Evolutionary conservation across 2,329 filamentous ascomycete species (phyloP).

Genomic region (Lizonia empirigonia): DNA sequence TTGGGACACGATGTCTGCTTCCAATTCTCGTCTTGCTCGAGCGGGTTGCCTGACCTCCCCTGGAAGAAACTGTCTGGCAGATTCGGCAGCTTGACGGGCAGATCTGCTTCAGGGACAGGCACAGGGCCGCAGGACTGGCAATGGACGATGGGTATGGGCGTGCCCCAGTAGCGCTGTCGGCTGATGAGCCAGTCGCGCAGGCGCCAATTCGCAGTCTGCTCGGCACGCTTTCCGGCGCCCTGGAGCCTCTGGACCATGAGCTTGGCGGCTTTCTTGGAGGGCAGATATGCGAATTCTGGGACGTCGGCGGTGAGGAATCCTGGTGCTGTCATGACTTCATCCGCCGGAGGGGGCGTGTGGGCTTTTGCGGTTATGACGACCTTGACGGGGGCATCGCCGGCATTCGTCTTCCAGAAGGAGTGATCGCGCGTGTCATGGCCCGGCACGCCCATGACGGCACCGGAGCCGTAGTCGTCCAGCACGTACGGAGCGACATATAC

Average conservation of each 20-base stretch:
- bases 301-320: conserved; percentile 72
- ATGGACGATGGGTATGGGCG: conserved; percentile 87
- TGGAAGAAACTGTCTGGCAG: conserved; percentile 71
- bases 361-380: conserved; percentile 55
- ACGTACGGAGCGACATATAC: conserved; percentile 87
- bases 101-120: conserved; percentile 74
- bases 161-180: conserved; percentile 90
- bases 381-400: conserved; percentile 63
- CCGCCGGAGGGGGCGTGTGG: conserved; percentile 15
- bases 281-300: conserved; percentile 67
- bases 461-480: conserved; percentile 81
- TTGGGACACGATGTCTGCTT: conserved; percentile 76
- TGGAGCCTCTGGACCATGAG: conserved; percentile 62
- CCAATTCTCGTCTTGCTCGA: conserved; percentile 75
- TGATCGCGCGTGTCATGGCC: conserved; percentile 81
- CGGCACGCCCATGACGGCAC: conserved; percentile 90
- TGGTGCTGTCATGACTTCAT: conserved; percentile 64
- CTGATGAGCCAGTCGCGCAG: conserved; percentile 90
- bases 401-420: conserved; percentile 78
- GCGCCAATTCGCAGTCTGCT: conserved; percentile 74
- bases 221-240: conserved; percentile 61
- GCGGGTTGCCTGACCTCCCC: conserved; percentile 75
- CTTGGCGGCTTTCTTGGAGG: conserved; percentile 66
- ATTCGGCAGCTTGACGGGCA: conserved; percentile 76
- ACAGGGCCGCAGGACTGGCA: conserved; percentile 77